phyloP scores from a whole-genome alignment of 208 protist species.

The Acanthamoeba culbertsoni region DNA sequence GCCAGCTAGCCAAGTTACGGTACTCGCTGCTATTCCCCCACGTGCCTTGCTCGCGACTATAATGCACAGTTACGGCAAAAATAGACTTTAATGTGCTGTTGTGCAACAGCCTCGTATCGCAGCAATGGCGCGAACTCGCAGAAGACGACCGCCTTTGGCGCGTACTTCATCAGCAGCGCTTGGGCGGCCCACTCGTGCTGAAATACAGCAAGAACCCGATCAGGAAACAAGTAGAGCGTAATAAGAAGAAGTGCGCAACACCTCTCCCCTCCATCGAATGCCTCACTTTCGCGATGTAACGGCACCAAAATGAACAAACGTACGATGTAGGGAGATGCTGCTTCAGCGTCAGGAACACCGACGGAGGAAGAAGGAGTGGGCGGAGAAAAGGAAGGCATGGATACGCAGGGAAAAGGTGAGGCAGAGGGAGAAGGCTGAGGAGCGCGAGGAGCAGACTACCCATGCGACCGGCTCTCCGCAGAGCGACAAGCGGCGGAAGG shows the following conservation, averaged over 20 bases:
- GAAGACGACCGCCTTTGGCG: constrained; percentile 23
- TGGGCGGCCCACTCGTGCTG: not conserved
- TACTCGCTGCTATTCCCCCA: not conserved
- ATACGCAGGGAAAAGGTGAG: not conserved
- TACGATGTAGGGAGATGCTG: not conserved
- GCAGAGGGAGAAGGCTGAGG: not conserved
- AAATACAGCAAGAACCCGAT: constrained; percentile 53
- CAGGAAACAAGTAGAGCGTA: constrained; percentile 10
- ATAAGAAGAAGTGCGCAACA: not conserved
- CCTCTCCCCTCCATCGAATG: no score
- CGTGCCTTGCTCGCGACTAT: not conserved
- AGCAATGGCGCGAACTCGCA: constrained; percentile 2
- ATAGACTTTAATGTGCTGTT: not conserved
- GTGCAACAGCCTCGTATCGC: not conserved
- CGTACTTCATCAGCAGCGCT: not conserved
- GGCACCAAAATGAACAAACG: not conserved
- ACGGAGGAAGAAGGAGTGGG: constrained; percentile 12
- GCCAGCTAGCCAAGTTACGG: not conserved
- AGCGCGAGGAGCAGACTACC: not conserved
- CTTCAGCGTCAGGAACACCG: not conserved
- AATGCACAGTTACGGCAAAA: not conserved
- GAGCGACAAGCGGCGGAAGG: no score
- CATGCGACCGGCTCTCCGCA: no score
- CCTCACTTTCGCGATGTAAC: not conserved
- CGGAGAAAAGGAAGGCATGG: constrained; percentile 4